phyloP scores from a whole-genome alignment of 2,329 filamentous ascomycete genomes.

The Trichocomaceae sp. region DNA sequence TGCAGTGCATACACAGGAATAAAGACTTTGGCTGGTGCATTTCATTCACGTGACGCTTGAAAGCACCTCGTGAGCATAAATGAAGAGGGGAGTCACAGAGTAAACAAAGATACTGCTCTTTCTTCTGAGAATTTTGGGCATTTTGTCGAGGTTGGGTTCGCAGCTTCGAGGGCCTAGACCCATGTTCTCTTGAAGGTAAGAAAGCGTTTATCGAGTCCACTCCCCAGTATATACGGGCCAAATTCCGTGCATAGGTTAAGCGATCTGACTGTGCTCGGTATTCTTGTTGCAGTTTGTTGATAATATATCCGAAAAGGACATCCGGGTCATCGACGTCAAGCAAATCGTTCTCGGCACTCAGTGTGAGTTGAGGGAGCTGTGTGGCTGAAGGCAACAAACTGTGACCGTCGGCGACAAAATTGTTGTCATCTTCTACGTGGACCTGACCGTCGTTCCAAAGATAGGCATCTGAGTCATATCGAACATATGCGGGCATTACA shows the following conservation, averaged over 20 bases:
- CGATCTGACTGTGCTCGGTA: conserved; percentile 1
- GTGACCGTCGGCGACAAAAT: background rate
- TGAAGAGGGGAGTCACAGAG: background rate
- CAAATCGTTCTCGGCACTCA: background rate
- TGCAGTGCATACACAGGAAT: conserved; percentile 6
- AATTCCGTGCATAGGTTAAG: background rate
- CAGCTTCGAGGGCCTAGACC: background rate
- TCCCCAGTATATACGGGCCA: conserved; percentile 2
- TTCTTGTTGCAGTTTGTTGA: background rate
- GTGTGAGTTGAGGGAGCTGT: background rate
- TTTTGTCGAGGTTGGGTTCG: background rate
- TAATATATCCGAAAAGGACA: background rate
- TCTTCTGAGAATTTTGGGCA: background rate
- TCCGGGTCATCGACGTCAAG: background rate
- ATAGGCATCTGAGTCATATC: background rate
- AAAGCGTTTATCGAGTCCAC: background rate
- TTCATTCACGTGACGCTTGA: conserved; percentile 10
- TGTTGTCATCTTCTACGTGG: background rate
- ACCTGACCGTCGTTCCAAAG: background rate
- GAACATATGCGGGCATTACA: background rate
- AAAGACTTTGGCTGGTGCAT: conserved; percentile 3
- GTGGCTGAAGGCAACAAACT: background rate
- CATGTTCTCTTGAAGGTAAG: background rate
- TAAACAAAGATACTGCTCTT: background rate
- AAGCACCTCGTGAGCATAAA: conserved; percentile 1